Evolutionary conservation across 2,329 filamentous ascomycete genomes (phyloP).

Genomic region (Thermothelomyces thermophilus): DNA sequence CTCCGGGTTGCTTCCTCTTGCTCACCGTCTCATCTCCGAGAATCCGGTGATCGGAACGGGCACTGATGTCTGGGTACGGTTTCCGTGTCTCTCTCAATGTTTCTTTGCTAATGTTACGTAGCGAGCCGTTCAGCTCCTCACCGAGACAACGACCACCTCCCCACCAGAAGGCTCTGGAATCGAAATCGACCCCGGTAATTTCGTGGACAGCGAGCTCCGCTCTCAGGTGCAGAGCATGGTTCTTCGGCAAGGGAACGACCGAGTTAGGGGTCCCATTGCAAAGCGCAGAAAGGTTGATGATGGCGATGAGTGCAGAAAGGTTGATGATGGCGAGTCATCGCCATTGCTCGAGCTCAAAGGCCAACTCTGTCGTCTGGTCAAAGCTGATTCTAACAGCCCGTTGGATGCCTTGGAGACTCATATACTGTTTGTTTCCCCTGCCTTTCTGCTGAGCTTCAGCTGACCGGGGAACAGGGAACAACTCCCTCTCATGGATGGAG

Average conservation of each 20-base stretch:
- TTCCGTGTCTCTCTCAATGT: not conserved
- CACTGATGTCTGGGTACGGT: conserved; percentile 25
- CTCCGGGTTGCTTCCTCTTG: conserved; percentile 22
- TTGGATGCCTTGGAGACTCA: conserved; percentile 13
- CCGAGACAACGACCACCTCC: conserved; percentile 7
- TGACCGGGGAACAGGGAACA: not conserved
- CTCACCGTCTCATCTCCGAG: conserved; percentile 17
- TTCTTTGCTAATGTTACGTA: conserved; percentile 3
- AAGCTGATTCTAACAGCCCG: not conserved
- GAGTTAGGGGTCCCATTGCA: not conserved
- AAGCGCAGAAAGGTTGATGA: conserved; percentile 10
- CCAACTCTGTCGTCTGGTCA: conserved; percentile 8
- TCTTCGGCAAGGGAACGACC: not conserved
- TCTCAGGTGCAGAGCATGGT: conserved; percentile 14
- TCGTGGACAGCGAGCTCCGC: conserved; percentile 18
- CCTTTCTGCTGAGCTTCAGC: not conserved
- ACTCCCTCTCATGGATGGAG: conserved; percentile 22
- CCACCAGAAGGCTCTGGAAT: not conserved
- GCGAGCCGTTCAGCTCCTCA: conserved; percentile 20
- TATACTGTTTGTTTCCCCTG: conserved; percentile 13
- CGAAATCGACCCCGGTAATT: conserved; percentile 13
- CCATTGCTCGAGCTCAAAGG: not conserved
- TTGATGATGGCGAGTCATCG: conserved; percentile 7
- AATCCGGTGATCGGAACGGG: conserved; percentile 17
- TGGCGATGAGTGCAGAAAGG: conserved; percentile 17